Conservation (phyloP, 352 stramenopile species). For the Pythium insidiosum region DNA sequence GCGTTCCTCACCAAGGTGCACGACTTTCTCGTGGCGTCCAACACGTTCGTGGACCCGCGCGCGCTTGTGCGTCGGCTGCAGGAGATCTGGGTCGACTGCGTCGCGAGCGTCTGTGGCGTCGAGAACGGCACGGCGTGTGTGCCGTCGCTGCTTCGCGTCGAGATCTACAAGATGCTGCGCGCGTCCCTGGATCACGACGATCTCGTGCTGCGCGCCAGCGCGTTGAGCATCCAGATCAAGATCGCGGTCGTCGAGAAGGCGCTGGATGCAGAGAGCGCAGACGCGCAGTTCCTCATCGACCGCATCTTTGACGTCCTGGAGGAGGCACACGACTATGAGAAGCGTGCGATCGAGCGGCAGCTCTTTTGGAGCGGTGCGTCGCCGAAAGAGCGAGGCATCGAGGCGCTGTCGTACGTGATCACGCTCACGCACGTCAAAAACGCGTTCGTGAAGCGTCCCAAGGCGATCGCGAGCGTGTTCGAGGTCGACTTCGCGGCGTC, state of each 20-base stretch:
- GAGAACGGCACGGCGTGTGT: slow-evolving; percentile 65
- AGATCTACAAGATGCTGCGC: slow-evolving; percentile 73
- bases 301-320: slow-evolving; percentile 74
- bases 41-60: slow-evolving; percentile 31
- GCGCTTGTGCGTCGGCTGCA: slow-evolving; percentile 46
- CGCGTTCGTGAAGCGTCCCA: slow-evolving; percentile 45
- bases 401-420: slow-evolving; percentile 80
- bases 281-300: too few species aligned
- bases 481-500: slow-evolving; percentile 44
- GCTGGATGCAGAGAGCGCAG: slow-evolving; percentile 46
- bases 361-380: slow-evolving; percentile 64
- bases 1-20: slow-evolving; percentile 37
- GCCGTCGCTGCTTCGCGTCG: slow-evolving; percentile 47
- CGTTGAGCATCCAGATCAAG: slow-evolving; percentile 79
- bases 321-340: slow-evolving; percentile 45
- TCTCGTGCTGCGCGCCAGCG: slow-evolving; percentile 63
- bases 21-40: slow-evolving; percentile 54
- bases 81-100: slow-evolving; percentile 76
- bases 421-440: slow-evolving; percentile 79
- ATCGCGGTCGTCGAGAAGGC: slow-evolving; percentile 78
- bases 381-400: slow-evolving; percentile 72
- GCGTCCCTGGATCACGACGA: slow-evolving; percentile 60
- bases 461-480: slow-evolving; percentile 63
- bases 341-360: slow-evolving; percentile 23
- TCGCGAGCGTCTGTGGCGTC: slow-evolving; percentile 69